Base-by-base conservation (phyloP, 768 basidiomycete genomes). In the Psilocybe azurescens region DNA sequence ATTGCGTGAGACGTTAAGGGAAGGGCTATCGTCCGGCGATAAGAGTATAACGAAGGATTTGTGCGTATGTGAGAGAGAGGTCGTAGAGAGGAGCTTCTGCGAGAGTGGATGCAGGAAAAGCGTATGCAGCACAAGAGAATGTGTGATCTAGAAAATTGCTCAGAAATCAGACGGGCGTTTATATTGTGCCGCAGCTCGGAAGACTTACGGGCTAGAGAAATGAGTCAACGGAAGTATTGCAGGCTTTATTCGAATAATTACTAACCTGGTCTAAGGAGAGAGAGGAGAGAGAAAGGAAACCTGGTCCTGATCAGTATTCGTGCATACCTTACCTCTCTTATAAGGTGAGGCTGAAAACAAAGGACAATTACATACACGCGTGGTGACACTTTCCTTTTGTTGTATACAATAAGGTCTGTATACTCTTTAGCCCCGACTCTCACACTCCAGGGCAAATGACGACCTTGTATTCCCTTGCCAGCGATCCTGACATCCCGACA, bases 1-100 rank as follows among this genome's bases (percentile, higher is more conserved):
- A 82, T 83, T 67, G 70, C 53, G 66, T 61, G 61, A 65, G 67
- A 66, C 64, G 59, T 53, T 18, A 51, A 53, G 59, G 57, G 74
- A 72, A 67, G 55, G 67, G 69, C 70, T 79, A 86, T 89, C 87
- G 88, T 79, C 86, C 86, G 80, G 87, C 88, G 88, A 88, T 86
- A 75, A 61, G 64, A 67, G 64, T 69, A 73, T 61, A 60, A 62
- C 64, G 65, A 64, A 63, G 47, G 67, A 56, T 58, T 57, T 66
- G 72, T n/a, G n/a, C n/a, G n/a, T n/a, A n/a, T n/a, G n/a, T n/a
- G 74, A 73, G 69, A 79, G 77, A 69, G 68, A 70, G 71, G 68
- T 57, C 28, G 60, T 69, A 68, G 64, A 70, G 63, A 68, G 66
- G 60, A 60, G 32, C 62, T 66, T 65, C 65, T 66, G 68, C 61